phyloP scores from a whole-genome alignment of 441 rosid genomes.

The Macaranga tanarius region DNA sequence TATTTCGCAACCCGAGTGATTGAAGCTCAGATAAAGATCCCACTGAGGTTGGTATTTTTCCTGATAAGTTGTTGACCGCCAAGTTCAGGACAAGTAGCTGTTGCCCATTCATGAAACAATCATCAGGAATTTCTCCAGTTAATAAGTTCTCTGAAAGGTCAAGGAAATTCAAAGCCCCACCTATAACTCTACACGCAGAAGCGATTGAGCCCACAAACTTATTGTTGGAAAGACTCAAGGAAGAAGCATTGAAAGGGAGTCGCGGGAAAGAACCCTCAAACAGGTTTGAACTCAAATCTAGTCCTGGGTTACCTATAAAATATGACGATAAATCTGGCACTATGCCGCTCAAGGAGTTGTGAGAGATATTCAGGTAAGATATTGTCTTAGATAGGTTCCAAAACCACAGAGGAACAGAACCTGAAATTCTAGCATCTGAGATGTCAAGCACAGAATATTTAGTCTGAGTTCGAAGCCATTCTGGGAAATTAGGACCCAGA shows the following conservation, averaged over 20 bases:
- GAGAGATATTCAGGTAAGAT: conserved; percentile 15
- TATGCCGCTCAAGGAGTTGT: conserved; percentile 12
- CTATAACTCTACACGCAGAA: conserved; percentile 5
- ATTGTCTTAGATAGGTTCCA: conserved; percentile 5
- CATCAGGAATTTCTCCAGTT: conserved; percentile 10
- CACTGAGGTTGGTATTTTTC: conserved; percentile 24
- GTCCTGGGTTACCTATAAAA: conserved; percentile 2
- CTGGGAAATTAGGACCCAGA: conserved; percentile 23
- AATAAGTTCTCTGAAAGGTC: conserved; percentile 26
- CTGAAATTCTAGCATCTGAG: conserved; percentile 21
- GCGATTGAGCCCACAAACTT: conserved; percentile 22
- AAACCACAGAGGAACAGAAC: conserved; percentile 21
- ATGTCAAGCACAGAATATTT: conserved; percentile 18
- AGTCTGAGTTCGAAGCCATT: conserved; percentile 24
- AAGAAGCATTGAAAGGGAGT: conserved; percentile 8
- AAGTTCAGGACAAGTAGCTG: conserved; percentile 12
- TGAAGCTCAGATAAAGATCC: conserved; percentile 11
- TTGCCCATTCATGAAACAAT: conserved; percentile 3
- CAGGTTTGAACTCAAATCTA: conserved; percentile 26
- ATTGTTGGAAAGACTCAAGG: conserved; percentile 21
- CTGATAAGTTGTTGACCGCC: conserved; percentile 25
- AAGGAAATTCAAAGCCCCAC: not conserved
- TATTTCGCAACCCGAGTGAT: conserved; percentile 20
- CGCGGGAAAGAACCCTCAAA: conserved; percentile 26
- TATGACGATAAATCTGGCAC: conserved; percentile 17